Evolutionary conservation across 176 grass and related monocot species (phyloP).

Genomic region (Tillandsia fasciculata): DNA sequence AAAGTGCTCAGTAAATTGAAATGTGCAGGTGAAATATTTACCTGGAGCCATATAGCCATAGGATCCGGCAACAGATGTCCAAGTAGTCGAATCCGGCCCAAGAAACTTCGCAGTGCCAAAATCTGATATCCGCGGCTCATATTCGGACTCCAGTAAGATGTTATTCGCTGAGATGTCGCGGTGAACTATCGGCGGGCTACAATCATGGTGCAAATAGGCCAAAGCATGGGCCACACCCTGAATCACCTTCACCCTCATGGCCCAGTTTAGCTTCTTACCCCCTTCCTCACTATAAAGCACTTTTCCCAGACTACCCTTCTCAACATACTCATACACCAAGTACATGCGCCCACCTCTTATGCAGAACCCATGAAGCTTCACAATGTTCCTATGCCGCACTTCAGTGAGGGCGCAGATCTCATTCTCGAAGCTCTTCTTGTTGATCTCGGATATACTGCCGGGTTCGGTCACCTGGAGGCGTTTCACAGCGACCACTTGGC

Average conservation of each 20-base stretch:
- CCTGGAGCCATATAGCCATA: conserved; percentile 90
- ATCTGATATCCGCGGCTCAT: conserved; percentile 51
- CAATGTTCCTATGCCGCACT: conserved; percentile 65
- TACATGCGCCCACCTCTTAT: conserved; percentile 39
- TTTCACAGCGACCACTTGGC: conserved; percentile 55
- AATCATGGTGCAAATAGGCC: conserved; percentile 77
- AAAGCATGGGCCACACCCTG: conserved; percentile 43
- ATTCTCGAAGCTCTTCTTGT: conserved; percentile 57
- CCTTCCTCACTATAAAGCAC: conserved; percentile 41
- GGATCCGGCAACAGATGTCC: conserved; percentile 48
- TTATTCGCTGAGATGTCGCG: conserved; percentile 68
- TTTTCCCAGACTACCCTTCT: conserved; percentile 45
- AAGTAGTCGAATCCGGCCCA: conserved; percentile 25
- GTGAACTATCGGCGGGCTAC: conserved; percentile 46
- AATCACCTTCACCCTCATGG: conserved; percentile 34
- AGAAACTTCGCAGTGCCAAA: conserved; percentile 64
- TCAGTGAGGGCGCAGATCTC: conserved; percentile 52
- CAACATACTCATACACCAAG: conserved; percentile 58
- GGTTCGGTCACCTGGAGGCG: conserved; percentile 34
- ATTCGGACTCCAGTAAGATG: conserved; percentile 44
- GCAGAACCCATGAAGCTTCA: conserved; percentile 71
- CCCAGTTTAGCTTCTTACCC: conserved; percentile 39
- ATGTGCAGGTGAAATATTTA: conserved; percentile 11
- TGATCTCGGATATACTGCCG: conserved; percentile 25
- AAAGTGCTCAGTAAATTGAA: not conserved